Evolutionary conservation across 1,284 basidiomycete species (phyloP).

Genomic region (Phellinidium pouzarii): DNA sequence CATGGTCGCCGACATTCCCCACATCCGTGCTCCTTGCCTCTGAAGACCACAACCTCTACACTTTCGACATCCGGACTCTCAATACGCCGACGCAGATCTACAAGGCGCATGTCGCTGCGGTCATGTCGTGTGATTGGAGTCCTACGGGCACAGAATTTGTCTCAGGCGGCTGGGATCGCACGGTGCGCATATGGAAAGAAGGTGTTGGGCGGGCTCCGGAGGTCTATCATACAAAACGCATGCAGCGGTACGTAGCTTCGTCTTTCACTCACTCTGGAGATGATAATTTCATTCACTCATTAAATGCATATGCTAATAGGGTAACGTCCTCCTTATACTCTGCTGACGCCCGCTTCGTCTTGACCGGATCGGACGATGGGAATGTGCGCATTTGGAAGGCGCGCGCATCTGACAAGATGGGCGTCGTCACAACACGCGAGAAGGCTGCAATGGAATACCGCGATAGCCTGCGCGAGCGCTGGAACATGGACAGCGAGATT

Average conservation of each 20-base stretch:
- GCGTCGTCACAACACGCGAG: constrained; percentile 88
- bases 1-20: constrained; percentile 95
- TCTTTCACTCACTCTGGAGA: background rate
- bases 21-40: constrained; percentile 89
- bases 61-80: constrained; percentile 91
- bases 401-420: constrained; percentile 87
- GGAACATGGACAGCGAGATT: constrained; percentile 82
- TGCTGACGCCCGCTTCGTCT: constrained; percentile 86
- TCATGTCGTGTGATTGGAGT: constrained; percentile 90
- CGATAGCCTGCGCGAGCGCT: constrained; percentile 81
- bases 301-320: constrained; percentile 30
- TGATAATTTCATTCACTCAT: background rate
- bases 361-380: constrained; percentile 95
- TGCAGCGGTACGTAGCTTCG: constrained; percentile 78
- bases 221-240: constrained; percentile 97
- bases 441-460: constrained; percentile 91
- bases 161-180: constrained; percentile 94
- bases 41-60: constrained; percentile 98
- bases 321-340: constrained; percentile 77
- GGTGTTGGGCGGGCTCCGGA: constrained; percentile 81
- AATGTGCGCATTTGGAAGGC: constrained; percentile 98
- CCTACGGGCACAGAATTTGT: constrained; percentile 97
- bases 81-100: constrained; percentile 86
- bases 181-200: constrained; percentile 89
- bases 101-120: constrained; percentile 95